phyloP scores from a whole-genome alignment of 345 rosid species.

The Murraya koenigii region DNA sequence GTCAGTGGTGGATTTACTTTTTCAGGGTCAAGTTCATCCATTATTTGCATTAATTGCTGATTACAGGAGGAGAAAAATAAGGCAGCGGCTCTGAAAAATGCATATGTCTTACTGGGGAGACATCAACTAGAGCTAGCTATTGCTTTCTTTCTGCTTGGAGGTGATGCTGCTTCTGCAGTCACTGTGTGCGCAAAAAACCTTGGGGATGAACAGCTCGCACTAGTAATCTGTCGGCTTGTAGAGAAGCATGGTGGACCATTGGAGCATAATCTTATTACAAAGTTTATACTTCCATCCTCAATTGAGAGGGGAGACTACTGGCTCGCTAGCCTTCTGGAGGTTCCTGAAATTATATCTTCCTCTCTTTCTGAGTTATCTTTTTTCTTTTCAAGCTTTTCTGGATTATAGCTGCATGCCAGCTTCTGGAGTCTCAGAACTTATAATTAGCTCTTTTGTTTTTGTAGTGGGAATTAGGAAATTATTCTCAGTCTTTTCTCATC shows the following conservation, averaged over 20 bases:
- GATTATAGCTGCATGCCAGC: not conserved
- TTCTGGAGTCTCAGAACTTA: constrained; percentile 6
- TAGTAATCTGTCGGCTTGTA: constrained; percentile 80
- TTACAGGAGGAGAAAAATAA: constrained; percentile 85
- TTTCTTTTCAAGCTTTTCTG: not conserved
- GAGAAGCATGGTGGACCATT: constrained; percentile 77
- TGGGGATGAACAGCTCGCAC: constrained; percentile 89
- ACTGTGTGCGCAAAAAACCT: constrained; percentile 83
- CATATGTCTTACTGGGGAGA: constrained; percentile 89
- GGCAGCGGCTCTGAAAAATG: constrained; percentile 94
- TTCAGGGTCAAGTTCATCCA: not conserved
- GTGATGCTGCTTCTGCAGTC: constrained; percentile 84
- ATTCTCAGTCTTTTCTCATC: constrained; percentile 57
- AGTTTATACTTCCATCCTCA: constrained; percentile 72
- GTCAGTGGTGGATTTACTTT: constrained; percentile 10
- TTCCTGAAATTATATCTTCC: constrained; percentile 31
- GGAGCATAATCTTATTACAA: constrained; percentile 59
- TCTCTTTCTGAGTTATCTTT: constrained; percentile 11
- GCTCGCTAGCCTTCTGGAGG: constrained; percentile 86
- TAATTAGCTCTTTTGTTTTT: constrained; percentile 25
- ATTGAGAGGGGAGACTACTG: constrained; percentile 73
- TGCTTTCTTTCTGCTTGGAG: constrained; percentile 94
- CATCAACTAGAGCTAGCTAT: constrained; percentile 88
- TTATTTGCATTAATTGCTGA: constrained; percentile 5
- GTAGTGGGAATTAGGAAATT: constrained; percentile 92